A percentile compares a stretch with the other conserved stretches of the same genome.
phyloP scores from a whole-genome alignment of 768 basidiomycete species.

The Psilocybe tampanensis region DNA sequence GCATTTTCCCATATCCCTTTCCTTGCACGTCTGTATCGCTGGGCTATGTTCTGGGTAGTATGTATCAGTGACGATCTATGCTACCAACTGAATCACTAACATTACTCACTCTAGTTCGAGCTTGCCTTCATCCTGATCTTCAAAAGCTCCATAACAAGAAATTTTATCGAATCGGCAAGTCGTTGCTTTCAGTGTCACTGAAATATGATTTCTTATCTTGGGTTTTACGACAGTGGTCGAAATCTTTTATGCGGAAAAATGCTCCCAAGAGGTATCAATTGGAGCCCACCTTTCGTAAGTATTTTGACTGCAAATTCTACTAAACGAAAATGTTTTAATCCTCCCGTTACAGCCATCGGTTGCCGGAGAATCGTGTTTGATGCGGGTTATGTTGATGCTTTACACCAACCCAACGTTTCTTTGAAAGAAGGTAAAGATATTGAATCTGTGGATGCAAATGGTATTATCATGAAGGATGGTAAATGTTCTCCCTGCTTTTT shows the following conservation, averaged over 20 bases:
- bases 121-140: conserved; percentile 10
- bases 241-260: conserved; percentile 36
- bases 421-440: conserved; percentile 42
- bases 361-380: conserved; percentile 59
- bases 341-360: conserved; percentile 38
- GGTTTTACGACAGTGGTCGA: conserved; percentile 5
- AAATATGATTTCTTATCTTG: conserved; percentile 8
- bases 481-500: neutral
- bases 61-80: neutral
- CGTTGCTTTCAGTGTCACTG: neutral
- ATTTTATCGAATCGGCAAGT: conserved; percentile 12
- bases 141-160: conserved; percentile 1
- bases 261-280: conserved; percentile 52
- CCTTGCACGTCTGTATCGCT: conserved; percentile 14
- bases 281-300: conserved; percentile 51
- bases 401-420: conserved; percentile 49
- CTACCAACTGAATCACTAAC: neutral
- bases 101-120: conserved; percentile 8
- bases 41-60: conserved; percentile 18
- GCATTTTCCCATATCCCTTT: conserved; percentile 15
- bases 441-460: conserved; percentile 40
- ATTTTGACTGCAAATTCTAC: neutral
- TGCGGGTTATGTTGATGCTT: conserved; percentile 43
- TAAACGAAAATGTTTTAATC: neutral
- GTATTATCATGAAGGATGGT: conserved; percentile 45